A percentile compares a stretch with the other conserved stretches of the same genome.
Conservation (phyloP, 306 rosid species). For the Glycine latifolia region DNA sequence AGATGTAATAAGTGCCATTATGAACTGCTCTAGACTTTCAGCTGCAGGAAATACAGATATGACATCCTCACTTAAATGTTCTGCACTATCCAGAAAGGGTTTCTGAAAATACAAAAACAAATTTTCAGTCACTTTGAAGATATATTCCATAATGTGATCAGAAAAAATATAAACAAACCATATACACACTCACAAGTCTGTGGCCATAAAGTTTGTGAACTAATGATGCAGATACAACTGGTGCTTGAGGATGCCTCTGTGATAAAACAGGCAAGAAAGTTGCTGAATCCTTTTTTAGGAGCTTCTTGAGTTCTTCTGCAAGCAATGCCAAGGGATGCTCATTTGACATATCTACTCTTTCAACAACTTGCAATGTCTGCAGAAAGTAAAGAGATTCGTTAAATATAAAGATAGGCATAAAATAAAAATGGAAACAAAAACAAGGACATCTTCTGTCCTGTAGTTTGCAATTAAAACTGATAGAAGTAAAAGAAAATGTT, state of each 20-base stretch:
- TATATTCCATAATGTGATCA: slow-evolving; percentile 39
- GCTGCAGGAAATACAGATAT: slow-evolving; percentile 96
- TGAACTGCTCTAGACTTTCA: slow-evolving; percentile 87
- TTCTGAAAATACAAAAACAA: slow-evolving; percentile 64
- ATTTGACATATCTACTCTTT: slow-evolving; percentile 69
- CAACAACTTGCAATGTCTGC: slow-evolving; percentile 79
- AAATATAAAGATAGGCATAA: slow-evolving; percentile 24
- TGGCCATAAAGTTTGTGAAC: slow-evolving; percentile 93
- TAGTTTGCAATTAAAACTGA: slow-evolving; percentile 17
- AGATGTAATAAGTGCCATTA: slow-evolving; percentile 75
- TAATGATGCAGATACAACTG: slow-evolving; percentile 79
- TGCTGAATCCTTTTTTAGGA: slow-evolving; percentile 77
- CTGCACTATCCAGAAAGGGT: slow-evolving; percentile 87
- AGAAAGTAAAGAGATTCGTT: slow-evolving; percentile 42
- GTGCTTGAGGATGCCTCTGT: slow-evolving; percentile 91
- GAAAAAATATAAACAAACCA: slow-evolving; percentile 27
- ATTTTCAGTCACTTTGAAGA: slow-evolving; percentile 34
- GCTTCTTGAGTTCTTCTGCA: slow-evolving; percentile 90
- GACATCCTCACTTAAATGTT: slow-evolving; percentile 91
- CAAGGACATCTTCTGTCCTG: not conserved
- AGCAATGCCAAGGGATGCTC: slow-evolving; percentile 94
- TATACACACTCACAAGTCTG: slow-evolving; percentile 73
- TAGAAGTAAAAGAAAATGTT: not conserved
- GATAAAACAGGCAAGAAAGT: slow-evolving; percentile 87
- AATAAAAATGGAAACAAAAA: slow-evolving; percentile 31